Base-by-base conservation (phyloP, 2,329 filamentous ascomycete species). In the Myriosclerotinia scirpicola region DNA sequence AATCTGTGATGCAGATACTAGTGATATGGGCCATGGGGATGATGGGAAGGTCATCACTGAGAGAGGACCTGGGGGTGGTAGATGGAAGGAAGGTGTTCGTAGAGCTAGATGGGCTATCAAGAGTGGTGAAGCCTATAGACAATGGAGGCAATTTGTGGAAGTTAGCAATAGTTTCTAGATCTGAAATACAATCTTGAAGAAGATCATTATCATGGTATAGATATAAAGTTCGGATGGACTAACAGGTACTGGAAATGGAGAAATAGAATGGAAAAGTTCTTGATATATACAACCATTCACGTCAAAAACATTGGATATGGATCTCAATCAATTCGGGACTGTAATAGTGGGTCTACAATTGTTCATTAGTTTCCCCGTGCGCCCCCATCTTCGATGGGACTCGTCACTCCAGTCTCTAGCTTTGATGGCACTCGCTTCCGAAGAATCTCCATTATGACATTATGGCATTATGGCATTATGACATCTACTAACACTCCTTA, bases 1-100 rank as follows among this genome's bases (percentile, higher is more conserved):
- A 3, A 82, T 97, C 44, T 96, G 93, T 76, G 94, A 98, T 71
- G 87, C 90, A 0, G 90, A 96, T 67, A 84, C 83, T 40, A 96
- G 91, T 76, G 80, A 86, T 75, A 92, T 96, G 90, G 92, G 91
- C 0, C 80, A 83, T 56, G 91, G 89, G 0, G 92, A 96, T 73
- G 90, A 94, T 73, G 91, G 92, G 0, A 83, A 88, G 53, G 92
- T 97, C 56, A 85, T 96, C 69, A 86, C 81, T 20, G 93, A 98
- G 77, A 83, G 90, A 58, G 94, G 95, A 0, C 93, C 93, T 6
- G 93, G 90, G 14, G 91, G 91, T 17, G 87, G 91, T 67, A 85
- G 94, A 74, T 99, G 95, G 95, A 99, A 96, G 81, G 94, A 97
- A 76, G 95, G 94, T 63, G 86, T 97, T 17, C 83, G 94, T 73